Percentiles rank a stretch among this genome's conserved stretches.
Evolutionary conservation across 495 filamentous ascomycete species (phyloP).

Genomic region (Neurospora cerealis): DNA sequence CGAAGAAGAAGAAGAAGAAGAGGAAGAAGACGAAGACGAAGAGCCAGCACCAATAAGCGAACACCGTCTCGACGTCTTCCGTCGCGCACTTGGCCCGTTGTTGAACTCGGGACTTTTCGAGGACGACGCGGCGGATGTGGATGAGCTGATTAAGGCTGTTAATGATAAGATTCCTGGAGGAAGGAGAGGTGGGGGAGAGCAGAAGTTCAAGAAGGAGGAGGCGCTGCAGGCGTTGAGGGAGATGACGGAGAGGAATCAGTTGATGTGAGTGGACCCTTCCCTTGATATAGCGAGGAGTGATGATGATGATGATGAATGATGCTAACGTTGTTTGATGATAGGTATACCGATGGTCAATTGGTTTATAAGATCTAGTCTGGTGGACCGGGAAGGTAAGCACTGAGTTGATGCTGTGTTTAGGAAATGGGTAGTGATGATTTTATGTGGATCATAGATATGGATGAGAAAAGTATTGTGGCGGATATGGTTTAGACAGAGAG

Average conservation of each 20-base stretch:
- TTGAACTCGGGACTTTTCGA: constrained; percentile 70
- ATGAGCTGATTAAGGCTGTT: constrained; percentile 65
- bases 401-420: neutral
- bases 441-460: neutral
- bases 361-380: constrained; percentile 35
- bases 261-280: constrained; percentile 66
- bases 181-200: constrained; percentile 11
- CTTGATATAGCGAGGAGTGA: neutral
- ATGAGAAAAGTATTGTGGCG: neutral
- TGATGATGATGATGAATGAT: neutral
- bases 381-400: neutral
- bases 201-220: constrained; percentile 57
- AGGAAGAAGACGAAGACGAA: constrained; percentile 7
- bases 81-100: constrained; percentile 65
- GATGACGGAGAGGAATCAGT: constrained; percentile 76
- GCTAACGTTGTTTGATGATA: constrained; percentile 20
- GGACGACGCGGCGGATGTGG: constrained; percentile 68
- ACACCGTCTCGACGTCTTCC: constrained; percentile 62
- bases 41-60: constrained; percentile 43
- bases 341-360: constrained; percentile 36
- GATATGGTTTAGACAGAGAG: neutral
- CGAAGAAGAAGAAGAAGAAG: constrained; percentile 7
- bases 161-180: constrained; percentile 52
- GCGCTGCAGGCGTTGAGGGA: constrained; percentile 63
- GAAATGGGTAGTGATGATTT: neutral